These are phyloP conservation scores for Tulasnella sp. DNA, from an alignment of 768 basidiomycete species.

Conservation along the genomic window DNA sequence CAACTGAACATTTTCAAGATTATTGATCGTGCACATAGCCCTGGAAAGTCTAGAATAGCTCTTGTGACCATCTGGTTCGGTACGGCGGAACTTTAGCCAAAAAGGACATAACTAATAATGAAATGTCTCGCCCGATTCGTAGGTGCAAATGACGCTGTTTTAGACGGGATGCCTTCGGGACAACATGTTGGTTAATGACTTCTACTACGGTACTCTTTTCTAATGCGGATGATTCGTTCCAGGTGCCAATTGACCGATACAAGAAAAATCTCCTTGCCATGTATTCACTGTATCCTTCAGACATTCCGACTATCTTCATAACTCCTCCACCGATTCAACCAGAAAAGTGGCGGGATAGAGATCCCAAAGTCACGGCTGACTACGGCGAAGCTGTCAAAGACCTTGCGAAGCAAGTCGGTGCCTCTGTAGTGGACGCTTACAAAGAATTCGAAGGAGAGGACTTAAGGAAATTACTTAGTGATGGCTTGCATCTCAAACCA, in stretches of 20 bases:
- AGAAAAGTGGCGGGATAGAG: constrained; percentile 9
- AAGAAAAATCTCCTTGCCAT: constrained; percentile 13
- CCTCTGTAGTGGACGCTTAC: constrained; percentile 3
- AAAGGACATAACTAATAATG: background rate
- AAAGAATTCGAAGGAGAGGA: constrained; percentile 11
- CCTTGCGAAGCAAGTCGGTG: constrained; percentile 6
- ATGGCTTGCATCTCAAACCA: constrained; percentile 13
- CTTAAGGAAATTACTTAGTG: constrained; percentile 1
- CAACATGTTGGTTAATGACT: constrained; percentile 1
- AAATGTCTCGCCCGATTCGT: background rate
- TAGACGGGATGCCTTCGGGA: constrained; percentile 11
- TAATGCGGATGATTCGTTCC: background rate
- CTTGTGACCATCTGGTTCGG: constrained; percentile 85
- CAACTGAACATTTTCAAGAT: background rate
- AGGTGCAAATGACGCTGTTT: constrained; percentile 13
- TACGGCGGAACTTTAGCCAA: too few species aligned
- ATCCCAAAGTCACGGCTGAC: constrained; percentile 6
- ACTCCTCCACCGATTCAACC: constrained; percentile 9
- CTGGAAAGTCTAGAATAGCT: constrained; percentile 36
- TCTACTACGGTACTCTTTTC: background rate
- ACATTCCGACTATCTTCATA: constrained; percentile 15
- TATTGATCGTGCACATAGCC: constrained; percentile 31
- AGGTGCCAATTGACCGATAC: constrained; percentile 11
- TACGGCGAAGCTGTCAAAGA: constrained; percentile 12
- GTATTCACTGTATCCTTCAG: constrained; percentile 13